Percentiles rank a stretch among this genome's conserved stretches.
phyloP scores from a whole-genome alignment of 2,329 filamentous ascomycete species.

The Alternaria arbusti region DNA sequence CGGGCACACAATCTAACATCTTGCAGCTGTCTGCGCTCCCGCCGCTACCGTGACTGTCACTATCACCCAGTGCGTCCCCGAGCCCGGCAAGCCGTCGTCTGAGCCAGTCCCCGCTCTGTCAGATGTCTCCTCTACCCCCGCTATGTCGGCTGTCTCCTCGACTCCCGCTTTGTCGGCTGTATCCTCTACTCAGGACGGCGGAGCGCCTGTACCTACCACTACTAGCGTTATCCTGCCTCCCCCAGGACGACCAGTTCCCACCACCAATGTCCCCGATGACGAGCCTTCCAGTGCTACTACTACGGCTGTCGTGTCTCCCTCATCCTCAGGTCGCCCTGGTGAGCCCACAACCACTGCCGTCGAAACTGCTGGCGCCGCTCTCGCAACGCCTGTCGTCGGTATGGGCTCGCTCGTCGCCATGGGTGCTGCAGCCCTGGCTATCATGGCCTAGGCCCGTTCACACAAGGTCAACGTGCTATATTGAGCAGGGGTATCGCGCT shows the following conservation, averaged over 20 bases:
- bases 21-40: conserved; percentile 19
- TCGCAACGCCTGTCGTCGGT: conserved; percentile 25
- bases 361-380: conserved; percentile 23
- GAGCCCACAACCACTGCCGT: conserved; percentile 12
- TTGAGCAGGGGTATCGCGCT: not conserved
- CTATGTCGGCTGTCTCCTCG: conserved; percentile 21
- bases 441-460: conserved; percentile 20
- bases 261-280: not conserved
- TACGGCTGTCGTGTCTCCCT: conserved; percentile 1
- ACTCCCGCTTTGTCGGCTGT: conserved; percentile 20
- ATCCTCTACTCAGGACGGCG: conserved; percentile 18
- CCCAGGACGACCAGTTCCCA: conserved; percentile 8
- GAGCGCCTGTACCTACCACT: conserved; percentile 6
- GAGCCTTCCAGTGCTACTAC: not conserved
- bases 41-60: conserved; percentile 37
- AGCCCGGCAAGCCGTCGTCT: conserved; percentile 7
- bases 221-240: conserved; percentile 14
- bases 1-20: conserved; percentile 12
- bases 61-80: conserved; percentile 29
- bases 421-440: conserved; percentile 28
- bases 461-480: not conserved
- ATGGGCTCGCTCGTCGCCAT: conserved; percentile 30
- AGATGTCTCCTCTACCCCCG: conserved; percentile 12
- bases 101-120: conserved; percentile 8
- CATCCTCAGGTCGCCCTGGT: conserved; percentile 15